Base-by-base conservation (phyloP, 495 filamentous ascomycete species). In the Neurospora tetrasperma region DNA sequence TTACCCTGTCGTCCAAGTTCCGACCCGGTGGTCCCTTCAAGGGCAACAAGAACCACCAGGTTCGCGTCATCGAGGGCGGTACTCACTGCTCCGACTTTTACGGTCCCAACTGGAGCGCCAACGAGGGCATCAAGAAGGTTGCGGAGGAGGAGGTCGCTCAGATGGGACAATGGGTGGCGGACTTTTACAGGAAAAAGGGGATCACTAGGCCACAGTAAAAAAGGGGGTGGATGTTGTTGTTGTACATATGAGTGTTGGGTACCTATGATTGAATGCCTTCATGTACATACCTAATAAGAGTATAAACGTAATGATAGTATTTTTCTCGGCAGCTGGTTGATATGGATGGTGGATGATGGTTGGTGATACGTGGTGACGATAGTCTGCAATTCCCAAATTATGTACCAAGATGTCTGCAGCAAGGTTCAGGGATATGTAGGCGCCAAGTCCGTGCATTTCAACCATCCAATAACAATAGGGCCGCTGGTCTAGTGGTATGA, bases 71-170 rank as follows among this genome's bases (percentile, higher is more conserved):
- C 5, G 70, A 77, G 74, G 76, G 80, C 0, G 84, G 84, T 7
- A 82, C 74, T 42, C 84, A 85, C 69, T 84, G 83, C 77, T 82
- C 80, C 10, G 84, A 85, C 48, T 59, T 83, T 73, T 82, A 88
- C 69, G 80, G 83, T 35, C 78, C 78, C 54, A 89, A 89, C 77
- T 84, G 82, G 83, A 79, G 70, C 12, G 82, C 75, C n/a, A 84
- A 84, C 39, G 76, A 78, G 31, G 84, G 75, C 3, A 75, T 81
- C 7, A 79, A 76, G 71, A 73, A 73, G 68, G 70, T 84, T 40
- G 79, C 75, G 5, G 75, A 80, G 31, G 80, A 78, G 11, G 76
- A 80, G 75, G 75, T 80, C 7, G 78, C 69, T 7, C 74, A 80
- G 48, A 80, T 85, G 77, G 78, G 77, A 73, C 48, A 70, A 39